Percentiles rank a stretch among this genome's conserved stretches.
Conservation (phyloP, 2,329 filamentous ascomycete genomes). For the Penicillium sp. region DNA sequence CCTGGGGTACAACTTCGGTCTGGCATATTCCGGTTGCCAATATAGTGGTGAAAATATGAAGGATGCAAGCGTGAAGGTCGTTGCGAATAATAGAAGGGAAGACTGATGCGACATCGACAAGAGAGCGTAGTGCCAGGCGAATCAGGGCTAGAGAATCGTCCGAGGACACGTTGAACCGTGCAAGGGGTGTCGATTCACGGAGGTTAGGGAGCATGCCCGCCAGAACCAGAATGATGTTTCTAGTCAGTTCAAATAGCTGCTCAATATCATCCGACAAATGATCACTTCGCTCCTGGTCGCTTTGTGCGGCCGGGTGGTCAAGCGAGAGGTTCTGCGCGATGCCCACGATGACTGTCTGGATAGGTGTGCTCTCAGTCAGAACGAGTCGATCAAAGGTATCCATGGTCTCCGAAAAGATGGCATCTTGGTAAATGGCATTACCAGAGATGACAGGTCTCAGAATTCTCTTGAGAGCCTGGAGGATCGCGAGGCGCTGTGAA, state of each 20-base stretch:
- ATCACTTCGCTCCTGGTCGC: conserved; percentile 65
- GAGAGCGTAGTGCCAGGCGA: conserved; percentile 75
- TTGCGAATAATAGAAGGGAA: conserved; percentile 97
- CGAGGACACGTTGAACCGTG: conserved; percentile 71
- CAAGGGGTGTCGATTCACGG: conserved; percentile 56
- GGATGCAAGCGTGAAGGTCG: conserved; percentile 91
- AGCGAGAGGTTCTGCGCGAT: conserved; percentile 89
- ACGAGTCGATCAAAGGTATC: conserved; percentile 90
- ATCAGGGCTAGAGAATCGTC: conserved; percentile 85
- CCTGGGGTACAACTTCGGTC: conserved; percentile 82
- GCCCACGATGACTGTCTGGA: conserved; percentile 90
- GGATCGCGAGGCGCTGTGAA: conserved; percentile 81
- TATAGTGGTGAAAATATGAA: conserved; percentile 94
- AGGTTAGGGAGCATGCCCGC: conserved; percentile 81
- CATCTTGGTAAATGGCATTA: conserved; percentile 93
- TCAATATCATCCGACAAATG: conserved; percentile 96
- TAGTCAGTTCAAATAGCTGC: conserved; percentile 92
- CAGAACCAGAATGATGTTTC: conserved; percentile 92
- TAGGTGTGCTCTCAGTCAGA: conserved; percentile 82
- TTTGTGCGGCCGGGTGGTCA: conserved; percentile 84
- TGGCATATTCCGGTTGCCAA: conserved; percentile 86
- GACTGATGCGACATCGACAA: conserved; percentile 92
- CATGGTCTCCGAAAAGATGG: conserved; percentile 96
- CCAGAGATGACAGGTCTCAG: conserved; percentile 91
- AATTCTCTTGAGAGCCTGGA: conserved; percentile 92